Percentiles rank a stretch among this genome's conserved stretches.
Evolutionary conservation across 495 filamentous ascomycete genomes (phyloP).

Genomic region (Talaromyces stipitatus): DNA sequence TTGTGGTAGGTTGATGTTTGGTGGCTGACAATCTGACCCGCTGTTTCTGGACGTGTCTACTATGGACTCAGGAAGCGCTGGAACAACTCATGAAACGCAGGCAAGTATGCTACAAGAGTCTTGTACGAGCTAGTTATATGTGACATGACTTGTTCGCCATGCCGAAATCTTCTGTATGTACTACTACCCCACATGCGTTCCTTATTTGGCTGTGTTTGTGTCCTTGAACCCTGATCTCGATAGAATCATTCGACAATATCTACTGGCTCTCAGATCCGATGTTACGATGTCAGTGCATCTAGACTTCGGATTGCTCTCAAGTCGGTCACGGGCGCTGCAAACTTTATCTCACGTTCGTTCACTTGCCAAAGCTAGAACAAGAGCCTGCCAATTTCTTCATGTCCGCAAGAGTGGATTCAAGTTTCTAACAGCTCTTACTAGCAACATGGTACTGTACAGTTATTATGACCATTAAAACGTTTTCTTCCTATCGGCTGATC

Average conservation of each 20-base stretch:
- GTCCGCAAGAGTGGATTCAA: neutral
- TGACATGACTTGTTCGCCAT: neutral
- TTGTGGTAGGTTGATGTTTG: neutral
- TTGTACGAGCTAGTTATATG: neutral
- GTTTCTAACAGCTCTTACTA: neutral
- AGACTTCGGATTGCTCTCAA: neutral
- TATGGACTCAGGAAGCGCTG: neutral
- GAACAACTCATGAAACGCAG: neutral
- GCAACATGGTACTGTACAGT: neutral
- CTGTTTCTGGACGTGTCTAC: neutral
- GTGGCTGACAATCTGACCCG: neutral
- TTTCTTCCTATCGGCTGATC: constrained; percentile 2
- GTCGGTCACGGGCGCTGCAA: neutral
- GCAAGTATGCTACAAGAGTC: neutral
- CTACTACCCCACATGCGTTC: neutral
- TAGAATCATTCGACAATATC: neutral
- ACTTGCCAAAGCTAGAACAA: neutral
- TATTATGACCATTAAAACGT: neutral
- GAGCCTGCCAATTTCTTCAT: neutral
- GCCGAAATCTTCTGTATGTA: neutral
- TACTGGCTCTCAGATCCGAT: constrained; percentile 1
- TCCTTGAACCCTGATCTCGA: neutral
- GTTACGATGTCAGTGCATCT: neutral
- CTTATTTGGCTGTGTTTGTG: neutral
- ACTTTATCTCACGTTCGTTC: neutral